Conservation (phyloP, 1,139 yeast species). For the Tardiomyces digboiensis region DNA sequence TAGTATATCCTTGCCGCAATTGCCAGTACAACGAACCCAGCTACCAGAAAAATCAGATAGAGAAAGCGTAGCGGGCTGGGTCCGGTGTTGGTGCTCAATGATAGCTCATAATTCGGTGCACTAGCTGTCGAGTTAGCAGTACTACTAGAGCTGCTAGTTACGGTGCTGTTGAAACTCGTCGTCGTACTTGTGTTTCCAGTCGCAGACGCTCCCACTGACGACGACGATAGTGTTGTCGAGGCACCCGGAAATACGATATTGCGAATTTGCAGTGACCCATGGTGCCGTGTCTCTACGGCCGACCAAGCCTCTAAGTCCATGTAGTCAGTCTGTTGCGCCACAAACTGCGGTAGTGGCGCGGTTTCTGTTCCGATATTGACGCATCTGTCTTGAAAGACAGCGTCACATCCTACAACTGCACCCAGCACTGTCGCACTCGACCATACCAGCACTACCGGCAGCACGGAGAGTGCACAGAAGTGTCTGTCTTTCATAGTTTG, state of each 20-base stretch:
- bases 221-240: too few species aligned
- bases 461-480: too few species aligned
- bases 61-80: slow-evolving; percentile 15
- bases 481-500: too few species aligned
- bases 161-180: not conserved
- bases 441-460: too few species aligned
- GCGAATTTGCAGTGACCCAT: not conserved
- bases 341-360: too few species aligned
- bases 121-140: slow-evolving; percentile 2
- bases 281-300: too few species aligned
- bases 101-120: slow-evolving; percentile 4
- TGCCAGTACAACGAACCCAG: slow-evolving; percentile 17
- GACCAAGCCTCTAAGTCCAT: too few species aligned
- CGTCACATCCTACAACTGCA: too few species aligned
- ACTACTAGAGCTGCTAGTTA: not conserved
- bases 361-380: too few species aligned
- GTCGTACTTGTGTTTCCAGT: not conserved
- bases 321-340: too few species aligned
- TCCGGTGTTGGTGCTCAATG: slow-evolving; percentile 4
- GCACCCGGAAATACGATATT: not conserved
- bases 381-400: too few species aligned
- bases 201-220: not conserved
- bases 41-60: slow-evolving; percentile 17
- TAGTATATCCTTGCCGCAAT: slow-evolving; percentile 14
- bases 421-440: too few species aligned